Evolutionary conservation across 148 eudicot genomes (phyloP), one percentile per base, ranked within the genome.

Genomic region (Agrostemma githago): DNA sequence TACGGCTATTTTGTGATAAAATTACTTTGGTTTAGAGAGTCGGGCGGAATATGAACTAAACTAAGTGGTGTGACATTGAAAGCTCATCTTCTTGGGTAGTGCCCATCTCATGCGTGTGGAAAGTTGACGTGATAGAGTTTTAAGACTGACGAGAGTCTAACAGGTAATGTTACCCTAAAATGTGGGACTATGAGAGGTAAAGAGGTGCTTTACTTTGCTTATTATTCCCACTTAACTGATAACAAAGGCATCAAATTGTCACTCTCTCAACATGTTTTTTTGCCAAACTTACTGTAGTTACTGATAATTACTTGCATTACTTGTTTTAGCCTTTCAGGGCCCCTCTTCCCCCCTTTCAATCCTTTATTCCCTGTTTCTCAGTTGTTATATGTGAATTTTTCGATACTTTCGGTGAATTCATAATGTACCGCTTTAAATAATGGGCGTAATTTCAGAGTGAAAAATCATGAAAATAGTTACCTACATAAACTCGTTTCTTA

Each of bases 221-320:
- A 40, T 65, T 65, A 65, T 39, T 65, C 39, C 37, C 43, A 38
- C 67, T 63, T 37, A 11, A 38, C 41, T 63, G 43, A 38, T 63
- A 63, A 38, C 67, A 63, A 63, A 63, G n/a, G 67, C 67, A 63
- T 63, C 67, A 34, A 37, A 63, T 34, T 60, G 56, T 7, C 39
- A 34, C 46, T 68, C 46, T 66, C 44, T 20, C 5, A 2, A 76
- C 58, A 42, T 76, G 78, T 76, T 76, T 62, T 70, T 40, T 77
- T 48, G 74, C 79, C 74, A 70, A 77, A 70, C 74, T 71, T 71
- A 51, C 62, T 56, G 20, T 37, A 34, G 11, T 7, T 12, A 37
- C 39, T 69, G 56, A 69, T 46, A 19, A 69, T 46, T 21, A 69
- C 72, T 69, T 46, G 72, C 72, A 69, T 69, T 19, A 43, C 70